A percentile compares a stretch with the other conserved stretches of the same genome.
Conservation (phyloP, 805 yeast species). For the Candida chauliodis region DNA sequence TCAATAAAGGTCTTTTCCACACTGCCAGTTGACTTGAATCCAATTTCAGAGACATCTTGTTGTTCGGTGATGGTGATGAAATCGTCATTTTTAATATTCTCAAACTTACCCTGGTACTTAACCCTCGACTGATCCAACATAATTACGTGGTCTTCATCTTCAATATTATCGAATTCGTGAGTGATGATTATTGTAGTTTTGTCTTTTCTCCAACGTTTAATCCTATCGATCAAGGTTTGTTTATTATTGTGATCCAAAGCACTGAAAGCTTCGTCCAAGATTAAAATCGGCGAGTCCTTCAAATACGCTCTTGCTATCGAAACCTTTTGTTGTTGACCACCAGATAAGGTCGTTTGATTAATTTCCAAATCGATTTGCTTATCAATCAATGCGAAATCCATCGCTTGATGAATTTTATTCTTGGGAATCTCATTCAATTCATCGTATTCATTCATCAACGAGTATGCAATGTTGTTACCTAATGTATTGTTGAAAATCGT, state of each 20-base stretch:
- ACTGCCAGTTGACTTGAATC: background rate
- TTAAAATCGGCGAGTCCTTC: conserved; percentile 68
- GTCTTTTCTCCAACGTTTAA: conserved; percentile 58
- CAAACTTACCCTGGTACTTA: conserved; percentile 15
- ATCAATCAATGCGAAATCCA: conserved; percentile 50
- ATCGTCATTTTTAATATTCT: conserved; percentile 8
- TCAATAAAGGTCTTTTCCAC: conserved; percentile 8
- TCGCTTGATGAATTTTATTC: conserved; percentile 36
- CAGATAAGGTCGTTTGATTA: conserved; percentile 56
- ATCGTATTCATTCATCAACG: conserved; percentile 25
- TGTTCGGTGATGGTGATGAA: conserved; percentile 12
- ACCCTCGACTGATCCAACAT: conserved; percentile 60
- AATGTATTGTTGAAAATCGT: conserved; percentile 59
- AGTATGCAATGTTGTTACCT: conserved; percentile 59
- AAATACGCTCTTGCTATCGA: conserved; percentile 80
- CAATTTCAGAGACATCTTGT: conserved; percentile 6
- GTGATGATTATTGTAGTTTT: conserved; percentile 80
- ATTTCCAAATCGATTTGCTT: conserved; percentile 51
- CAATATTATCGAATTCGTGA: conserved; percentile 66
- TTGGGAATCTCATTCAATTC: conserved; percentile 17
- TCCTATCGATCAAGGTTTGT: conserved; percentile 41
- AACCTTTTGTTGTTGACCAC: conserved; percentile 87
- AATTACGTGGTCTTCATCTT: conserved; percentile 52
- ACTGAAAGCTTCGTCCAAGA: conserved; percentile 83
- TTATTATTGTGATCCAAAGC: conserved; percentile 66